These are phyloP conservation scores for Cercospora beticola DNA, from an alignment of 2,329 filamentous ascomycete genomes.

Conservation along the genomic window DNA sequence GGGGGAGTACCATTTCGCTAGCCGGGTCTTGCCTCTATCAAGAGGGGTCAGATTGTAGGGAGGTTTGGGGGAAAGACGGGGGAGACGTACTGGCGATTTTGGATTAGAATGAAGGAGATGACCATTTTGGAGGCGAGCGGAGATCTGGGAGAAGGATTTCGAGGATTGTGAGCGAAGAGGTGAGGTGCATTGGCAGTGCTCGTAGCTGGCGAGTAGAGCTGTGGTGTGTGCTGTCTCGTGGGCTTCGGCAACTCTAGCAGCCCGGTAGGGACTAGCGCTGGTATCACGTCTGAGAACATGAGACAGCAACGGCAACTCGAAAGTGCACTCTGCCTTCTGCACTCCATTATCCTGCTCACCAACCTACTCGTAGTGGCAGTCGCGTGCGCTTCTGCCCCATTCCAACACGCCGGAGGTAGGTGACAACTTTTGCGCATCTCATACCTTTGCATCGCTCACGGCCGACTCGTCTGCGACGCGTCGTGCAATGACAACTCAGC, in stretches of 20 bases:
- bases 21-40: slow-evolving; percentile 87
- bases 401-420: slow-evolving; percentile 39
- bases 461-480: slow-evolving; percentile 17
- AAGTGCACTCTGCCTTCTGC: not conserved
- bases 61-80: not conserved
- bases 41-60: slow-evolving; percentile 23
- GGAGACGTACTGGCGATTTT: slow-evolving; percentile 72
- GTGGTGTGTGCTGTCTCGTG: not conserved
- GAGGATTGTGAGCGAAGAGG: not conserved
- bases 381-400: not conserved
- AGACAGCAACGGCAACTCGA: not conserved
- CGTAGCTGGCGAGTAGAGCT: not conserved
- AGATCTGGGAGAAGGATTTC: not conserved
- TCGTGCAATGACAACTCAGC: slow-evolving; percentile 8
- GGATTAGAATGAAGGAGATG: slow-evolving; percentile 85
- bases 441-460: slow-evolving; percentile 59
- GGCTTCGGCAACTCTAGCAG: not conserved
- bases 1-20: slow-evolving; percentile 98
- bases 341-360: not conserved
- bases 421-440: slow-evolving; percentile 85
- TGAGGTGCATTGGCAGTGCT: not conserved
- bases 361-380: not conserved
- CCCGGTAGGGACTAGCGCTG: not conserved
- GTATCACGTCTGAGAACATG: not conserved
- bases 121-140: slow-evolving; percentile 49